A percentile compares a stretch with the other conserved stretches of the same genome.
Conservation (phyloP, 805 yeast genomes). For the Myxozyma sirexii region DNA sequence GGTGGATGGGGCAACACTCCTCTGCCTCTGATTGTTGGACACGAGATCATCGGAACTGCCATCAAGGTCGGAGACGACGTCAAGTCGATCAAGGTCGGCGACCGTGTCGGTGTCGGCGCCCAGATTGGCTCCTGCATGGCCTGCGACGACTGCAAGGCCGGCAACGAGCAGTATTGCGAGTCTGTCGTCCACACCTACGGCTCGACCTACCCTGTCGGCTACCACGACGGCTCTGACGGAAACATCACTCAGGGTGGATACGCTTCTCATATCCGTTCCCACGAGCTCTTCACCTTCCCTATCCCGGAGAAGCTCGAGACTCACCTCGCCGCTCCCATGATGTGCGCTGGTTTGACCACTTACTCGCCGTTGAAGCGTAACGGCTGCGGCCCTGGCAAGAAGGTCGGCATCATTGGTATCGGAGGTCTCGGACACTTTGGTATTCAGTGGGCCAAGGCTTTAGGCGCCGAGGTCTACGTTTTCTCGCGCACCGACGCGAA, state of each 20-base stretch:
- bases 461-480: conserved; percentile 63
- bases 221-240: conserved; percentile 44
- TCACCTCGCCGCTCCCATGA: conserved; percentile 65
- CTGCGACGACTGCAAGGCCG: conserved; percentile 59
- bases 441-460: conserved; percentile 57
- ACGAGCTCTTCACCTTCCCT: conserved; percentile 62
- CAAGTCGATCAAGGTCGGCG: conserved; percentile 59
- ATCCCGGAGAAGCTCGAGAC: conserved; percentile 60
- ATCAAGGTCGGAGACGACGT: conserved; percentile 56
- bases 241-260: conserved; percentile 64
- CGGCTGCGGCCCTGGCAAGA: conserved; percentile 52
- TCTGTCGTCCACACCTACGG: conserved; percentile 55
- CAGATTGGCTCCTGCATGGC: conserved; percentile 61
- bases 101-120: conserved; percentile 81
- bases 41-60: conserved; percentile 46
- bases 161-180: conserved; percentile 60
- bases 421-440: conserved; percentile 71
- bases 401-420: conserved; percentile 62
- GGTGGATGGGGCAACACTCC: conserved; percentile 54
- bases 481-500: conserved; percentile 55
- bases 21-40: conserved; percentile 52
- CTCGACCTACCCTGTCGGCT: conserved; percentile 43
- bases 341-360: conserved; percentile 77
- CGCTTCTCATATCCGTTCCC: conserved; percentile 63
- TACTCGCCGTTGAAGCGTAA: conserved; percentile 60